Evolutionary conservation across 805 yeast genomes (phyloP), one percentile per base, ranked within the genome.

Genomic region (Nakazawaea pomicola): DNA sequence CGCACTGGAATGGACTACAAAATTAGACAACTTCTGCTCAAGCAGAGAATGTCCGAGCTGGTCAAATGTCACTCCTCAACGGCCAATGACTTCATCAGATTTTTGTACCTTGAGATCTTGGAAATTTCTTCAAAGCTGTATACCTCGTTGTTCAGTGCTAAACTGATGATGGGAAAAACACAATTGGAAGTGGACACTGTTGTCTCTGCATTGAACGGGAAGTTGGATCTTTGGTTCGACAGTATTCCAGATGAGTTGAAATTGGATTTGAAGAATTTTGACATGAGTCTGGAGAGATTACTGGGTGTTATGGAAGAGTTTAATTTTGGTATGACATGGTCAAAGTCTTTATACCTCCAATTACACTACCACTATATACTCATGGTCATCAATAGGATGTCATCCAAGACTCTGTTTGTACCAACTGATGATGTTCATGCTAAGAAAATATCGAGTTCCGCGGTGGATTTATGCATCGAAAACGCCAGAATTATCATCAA

Each of bases 201-300:
- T 4, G 45, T 54, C 14, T 15, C 40, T 11, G 21, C 33, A 1
- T 32, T 56, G 29, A 41, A 58, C 4, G 31, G 43, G 3, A 60
- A 55, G 25, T 45, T 61, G 14, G 60, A 58, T 18, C 24, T 41
- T 14, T 62, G 63, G 62, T 50, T 52, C 33, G 6, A 41, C 38
- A 46, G 49, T 10, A 34, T 62, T 17, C 65, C 66, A 0, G 46
- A 46, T 12, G 8, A 11, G 5, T 30, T 59, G 8, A 48, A 60
- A 31, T 60, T 61, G 11, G 36, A 36, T 10, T 16, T n/a, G 17
- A 31, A 38, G 15, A 19, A n/a, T n/a, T n/a, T n/a, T n/a, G n/a
- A n/a, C n/a, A n/a, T n/a, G n/a, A n/a, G n/a, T n/a, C n/a, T n/a
- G n/a, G n/a, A n/a, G n/a, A n/a, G n/a, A n/a, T n/a, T n/a, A n/a